Evolutionary conservation across 2,329 filamentous ascomycete species (phyloP), one percentile per base, ranked within the genome.

Genomic region (Alternaria brassicicola): DNA sequence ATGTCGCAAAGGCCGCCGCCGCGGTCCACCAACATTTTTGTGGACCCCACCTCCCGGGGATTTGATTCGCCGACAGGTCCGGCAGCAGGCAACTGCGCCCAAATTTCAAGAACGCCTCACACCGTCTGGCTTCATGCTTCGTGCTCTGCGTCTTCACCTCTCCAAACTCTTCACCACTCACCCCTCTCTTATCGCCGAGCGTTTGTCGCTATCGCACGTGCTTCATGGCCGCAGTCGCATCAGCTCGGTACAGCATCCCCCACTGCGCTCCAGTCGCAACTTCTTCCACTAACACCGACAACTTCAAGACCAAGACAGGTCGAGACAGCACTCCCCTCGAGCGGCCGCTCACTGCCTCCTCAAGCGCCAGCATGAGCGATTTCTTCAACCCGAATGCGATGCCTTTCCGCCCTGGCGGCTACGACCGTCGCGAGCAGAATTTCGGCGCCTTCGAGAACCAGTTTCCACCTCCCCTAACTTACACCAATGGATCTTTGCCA

Each of bases 221-320:
- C 66, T 59, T 59, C 55, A 72, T 72, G 69, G 64, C 66, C 59
- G 59, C 64, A 62, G 52, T 62, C 62, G 61, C 61, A 45, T 56
- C 64, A 57, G 51, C 57, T 65, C 66, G 69, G 69, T 72, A 72
- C 63, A 56, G 41, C 39, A 64, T 60, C 51, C 62, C 62, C 69
- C 68, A 68, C 64, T 62, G 62, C 60, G 23, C 62, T 62, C 59
- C 60, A 50, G 61, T 66, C 62, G 58, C 62, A 66, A 64, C 62
- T 57, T 61, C 66, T 57, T 56, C 52, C 65, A 66, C 68, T 72
- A 67, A 72, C 68, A 62, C 60, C 46, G 47, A 59, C 63, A 64
- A 46, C 51, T 48, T 30, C 39, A 57, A 69, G 65, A 64, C 65
- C 59, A 62, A 60, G 57, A 52, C 50, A 62, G 64, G 67, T 67